Evolutionary conservation across 805 yeast species (phyloP), one percentile per base, ranked within the genome.

Genomic region (Grigorovia transvaalensis): DNA sequence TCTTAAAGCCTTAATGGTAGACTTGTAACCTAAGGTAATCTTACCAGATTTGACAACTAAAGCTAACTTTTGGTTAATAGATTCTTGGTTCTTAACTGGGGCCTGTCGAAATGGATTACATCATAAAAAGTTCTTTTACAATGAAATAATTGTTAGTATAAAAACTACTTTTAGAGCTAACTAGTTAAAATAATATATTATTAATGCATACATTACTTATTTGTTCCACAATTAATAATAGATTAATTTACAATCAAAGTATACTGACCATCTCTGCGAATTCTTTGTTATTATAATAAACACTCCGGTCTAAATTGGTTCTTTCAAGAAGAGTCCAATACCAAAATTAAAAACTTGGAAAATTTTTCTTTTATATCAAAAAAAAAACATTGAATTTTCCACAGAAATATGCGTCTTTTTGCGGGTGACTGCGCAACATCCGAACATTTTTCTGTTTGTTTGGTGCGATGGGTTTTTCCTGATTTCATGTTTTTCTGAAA

Each of bases 21-120:
- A 88, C 83, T 91, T 91, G 96, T 89, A 93, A 74, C 99, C 99
- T 70, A 93, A 85, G 87, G 97, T 85, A 84, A 88, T 91, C 81
- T 93, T 93, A 83, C 99, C 99, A 70, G 98, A 90, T 83, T 90
- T 93, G 81, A 93, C 86, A 71, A 88, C 91, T 76, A 93, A 85
- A 75, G 96, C 95, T 75, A 93, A 88, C 82, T 90, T 90, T 78
- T 96, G 81, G 96, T 88, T 91, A 79, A 93, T 83, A 83, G 87
- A 84, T 70, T 93, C 99, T 72, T 85, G 83, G 71, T 79, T 73
- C 79, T 83, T 89, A 68, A 78, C 73, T 83, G 97, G 97, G 88
- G 98, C 98, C 96, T 86, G 67, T 48, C 41, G 50, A 53, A 33
- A 42, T 45, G 17, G 29, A 47, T 12, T 17, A 47, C 35, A 6